These are phyloP conservation scores for Moesziomyces parantarcticus DNA, from an alignment of 1,284 basidiomycete genomes.

Conservation along the genomic window DNA sequence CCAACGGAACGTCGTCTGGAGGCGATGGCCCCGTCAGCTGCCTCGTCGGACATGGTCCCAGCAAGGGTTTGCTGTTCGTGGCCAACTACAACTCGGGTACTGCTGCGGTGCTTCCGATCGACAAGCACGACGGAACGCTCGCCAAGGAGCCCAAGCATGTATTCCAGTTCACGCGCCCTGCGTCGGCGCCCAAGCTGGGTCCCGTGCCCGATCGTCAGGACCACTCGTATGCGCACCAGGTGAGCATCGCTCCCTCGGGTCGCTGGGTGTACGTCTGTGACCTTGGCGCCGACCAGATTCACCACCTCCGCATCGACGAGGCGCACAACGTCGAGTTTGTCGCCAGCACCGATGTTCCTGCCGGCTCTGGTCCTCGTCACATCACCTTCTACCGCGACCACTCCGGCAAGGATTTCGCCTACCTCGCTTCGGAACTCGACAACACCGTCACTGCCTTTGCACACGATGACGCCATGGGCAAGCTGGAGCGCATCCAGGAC, in stretches of 20 bases:
- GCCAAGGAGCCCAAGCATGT: conserved; percentile 6
- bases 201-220: conserved; percentile 54
- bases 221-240: conserved; percentile 58
- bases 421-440: conserved; percentile 53
- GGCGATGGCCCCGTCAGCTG: conserved; percentile 35
- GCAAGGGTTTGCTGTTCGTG: conserved; percentile 20
- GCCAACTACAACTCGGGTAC: conserved; percentile 52
- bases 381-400: conserved; percentile 35
- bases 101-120: conserved; percentile 27
- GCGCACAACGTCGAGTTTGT: conserved; percentile 16
- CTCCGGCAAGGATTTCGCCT: conserved; percentile 17
- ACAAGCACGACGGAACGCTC: conserved; percentile 20
- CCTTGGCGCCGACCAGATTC: conserved; percentile 57
- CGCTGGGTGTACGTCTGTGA: conserved; percentile 54
- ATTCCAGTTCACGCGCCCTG: conserved; percentile 38
- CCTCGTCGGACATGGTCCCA: conserved; percentile 28
- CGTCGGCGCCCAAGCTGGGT: conserved; percentile 23
- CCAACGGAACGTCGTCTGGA: conserved; percentile 19
- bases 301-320: conserved; percentile 22
- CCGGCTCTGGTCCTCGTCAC: conserved; percentile 44
- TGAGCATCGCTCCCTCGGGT: conserved; percentile 35
- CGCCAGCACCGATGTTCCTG: conserved; percentile 22
- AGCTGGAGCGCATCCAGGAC: conserved; percentile 17
- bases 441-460: conserved; percentile 46
- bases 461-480: conserved; percentile 22